These are phyloP conservation scores for Clitopilus hobsonii DNA, from an alignment of 768 basidiomycete species.

Conservation along the genomic window DNA sequence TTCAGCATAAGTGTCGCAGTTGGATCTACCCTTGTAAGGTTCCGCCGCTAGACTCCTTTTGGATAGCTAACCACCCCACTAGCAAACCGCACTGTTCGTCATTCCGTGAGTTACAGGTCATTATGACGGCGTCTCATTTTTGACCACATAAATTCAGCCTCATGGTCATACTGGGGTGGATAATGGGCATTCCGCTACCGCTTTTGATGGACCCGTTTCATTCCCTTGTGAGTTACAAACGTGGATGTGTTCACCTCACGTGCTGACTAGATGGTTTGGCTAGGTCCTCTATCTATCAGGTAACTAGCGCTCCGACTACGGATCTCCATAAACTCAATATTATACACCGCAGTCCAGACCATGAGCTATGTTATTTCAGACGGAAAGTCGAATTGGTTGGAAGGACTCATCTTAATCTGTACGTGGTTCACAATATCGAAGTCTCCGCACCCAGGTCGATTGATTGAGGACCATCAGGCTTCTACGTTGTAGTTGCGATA, in stretches of 20 bases:
- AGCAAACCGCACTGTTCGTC: conserved; percentile 86
- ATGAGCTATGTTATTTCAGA: conserved; percentile 81
- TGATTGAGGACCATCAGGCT: too few species aligned
- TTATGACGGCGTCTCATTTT: too few species aligned
- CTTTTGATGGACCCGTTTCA: conserved; percentile 90
- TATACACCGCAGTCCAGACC: conserved; percentile 79
- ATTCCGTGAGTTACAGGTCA: conserved; percentile 69
- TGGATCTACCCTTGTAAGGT: conserved; percentile 72
- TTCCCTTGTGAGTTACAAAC: conserved; percentile 45
- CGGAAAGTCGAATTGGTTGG: conserved; percentile 81
- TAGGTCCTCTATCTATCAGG: conserved; percentile 40
- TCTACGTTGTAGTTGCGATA: conserved; percentile 71
- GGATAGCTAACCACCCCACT: conserved; percentile 4
- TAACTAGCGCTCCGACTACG: conserved; percentile 15
- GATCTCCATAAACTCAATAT: too few species aligned
- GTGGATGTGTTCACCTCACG: not conserved
- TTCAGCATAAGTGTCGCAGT: conserved; percentile 88
- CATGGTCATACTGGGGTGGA: conserved; percentile 76
- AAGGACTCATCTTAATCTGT: conserved; percentile 41
- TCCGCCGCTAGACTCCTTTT: not conserved
- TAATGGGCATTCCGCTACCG: conserved; percentile 71
- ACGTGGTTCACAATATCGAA: conserved; percentile 1
- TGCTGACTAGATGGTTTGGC: not conserved
- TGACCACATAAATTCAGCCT: too few species aligned
- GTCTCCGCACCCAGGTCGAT: too few species aligned